A percentile compares a stretch with the other conserved stretches of the same genome.
Evolutionary conservation across 371 early-diverging fungal species (phyloP).

Genomic region (Mortierella sp.): DNA sequence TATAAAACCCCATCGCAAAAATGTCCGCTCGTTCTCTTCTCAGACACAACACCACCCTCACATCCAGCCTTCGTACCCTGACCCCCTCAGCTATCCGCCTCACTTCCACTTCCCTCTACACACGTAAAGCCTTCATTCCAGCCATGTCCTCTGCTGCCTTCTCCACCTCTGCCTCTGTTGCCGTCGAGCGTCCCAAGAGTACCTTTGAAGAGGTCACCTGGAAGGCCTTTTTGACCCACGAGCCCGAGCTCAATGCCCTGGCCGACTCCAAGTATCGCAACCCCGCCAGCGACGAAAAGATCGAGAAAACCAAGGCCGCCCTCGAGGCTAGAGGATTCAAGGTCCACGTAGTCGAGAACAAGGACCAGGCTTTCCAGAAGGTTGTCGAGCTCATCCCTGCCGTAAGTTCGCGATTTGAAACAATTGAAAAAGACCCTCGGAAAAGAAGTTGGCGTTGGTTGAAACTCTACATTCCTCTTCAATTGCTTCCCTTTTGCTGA

Average conservation of each 20-base stretch:
- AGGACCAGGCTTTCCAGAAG: slow-evolving; percentile 46
- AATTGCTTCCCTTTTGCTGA: neutral
- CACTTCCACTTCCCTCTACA: neutral
- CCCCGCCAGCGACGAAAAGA: slow-evolving; percentile 8
- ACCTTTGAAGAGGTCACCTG: slow-evolving; percentile 27
- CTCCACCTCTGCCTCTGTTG: neutral
- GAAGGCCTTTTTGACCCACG: slow-evolving; percentile 2
- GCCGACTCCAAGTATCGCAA: slow-evolving; percentile 13
- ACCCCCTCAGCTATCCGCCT: neutral
- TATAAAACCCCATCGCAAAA: neutral
- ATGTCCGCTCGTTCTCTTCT: neutral
- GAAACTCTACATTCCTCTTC: neutral
- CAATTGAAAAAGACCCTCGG: neutral
- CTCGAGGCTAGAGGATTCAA: slow-evolving; percentile 48
- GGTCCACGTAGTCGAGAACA: slow-evolving; percentile 39
- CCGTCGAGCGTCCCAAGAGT: slow-evolving; percentile 16
- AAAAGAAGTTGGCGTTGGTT: neutral
- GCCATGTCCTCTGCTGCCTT: neutral
- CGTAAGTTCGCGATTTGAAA: slow-evolving; percentile 8
- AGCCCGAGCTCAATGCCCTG: neutral
- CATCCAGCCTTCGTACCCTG: neutral
- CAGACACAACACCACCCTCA: neutral
- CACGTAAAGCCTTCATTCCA: neutral
- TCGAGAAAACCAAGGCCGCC: slow-evolving; percentile 39
- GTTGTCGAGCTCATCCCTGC: slow-evolving; percentile 49